Conservation (phyloP, 2,329 filamentous ascomycete species). For the Fusarium falciforme region DNA sequence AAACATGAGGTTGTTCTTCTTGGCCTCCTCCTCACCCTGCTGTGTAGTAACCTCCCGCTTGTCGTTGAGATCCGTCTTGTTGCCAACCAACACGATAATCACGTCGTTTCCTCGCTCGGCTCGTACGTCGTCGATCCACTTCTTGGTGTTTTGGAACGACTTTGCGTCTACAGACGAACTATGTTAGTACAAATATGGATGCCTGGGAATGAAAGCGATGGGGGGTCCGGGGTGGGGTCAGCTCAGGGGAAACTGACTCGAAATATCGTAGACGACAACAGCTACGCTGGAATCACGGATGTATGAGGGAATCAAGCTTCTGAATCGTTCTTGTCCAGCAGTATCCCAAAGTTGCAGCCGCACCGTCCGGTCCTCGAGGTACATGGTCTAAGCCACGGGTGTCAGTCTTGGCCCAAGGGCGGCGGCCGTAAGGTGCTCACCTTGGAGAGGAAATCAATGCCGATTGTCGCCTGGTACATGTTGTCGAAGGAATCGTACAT, state of each 20-base stretch:
- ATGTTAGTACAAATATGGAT: conserved; percentile 35
- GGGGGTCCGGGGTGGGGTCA: conserved; percentile 32
- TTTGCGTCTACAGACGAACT: conserved; percentile 74
- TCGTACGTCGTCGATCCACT: conserved; percentile 99
- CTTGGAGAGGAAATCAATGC: conserved; percentile 99
- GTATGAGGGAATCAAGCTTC: conserved; percentile 96
- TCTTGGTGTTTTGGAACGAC: conserved; percentile 97
- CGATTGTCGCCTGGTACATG: conserved; percentile 99
- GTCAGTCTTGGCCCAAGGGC: conserved; percentile 30
- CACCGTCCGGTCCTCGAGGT: conserved; percentile 97
- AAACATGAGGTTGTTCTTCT: conserved; percentile 98
- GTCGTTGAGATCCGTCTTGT: conserved; percentile 99
- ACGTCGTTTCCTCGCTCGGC: conserved; percentile 98
- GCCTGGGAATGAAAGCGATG: conserved; percentile 18
- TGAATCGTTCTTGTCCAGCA: conserved; percentile 96
- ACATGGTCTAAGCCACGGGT: conserved; percentile 79
- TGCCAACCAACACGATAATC: conserved; percentile 97
- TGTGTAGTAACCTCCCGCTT: conserved; percentile 97
- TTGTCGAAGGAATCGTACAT: conserved; percentile 99
- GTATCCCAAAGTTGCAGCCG: conserved; percentile 99
- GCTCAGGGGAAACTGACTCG: conserved; percentile 64
- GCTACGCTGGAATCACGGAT: conserved; percentile 98
- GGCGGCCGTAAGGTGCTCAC: conserved; percentile 54
- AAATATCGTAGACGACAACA: conserved; percentile 99
- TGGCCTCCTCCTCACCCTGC: conserved; percentile 97